Conservation (phyloP, 129 eudicot genomes). For the Chrysanthemum makinoi region DNA sequence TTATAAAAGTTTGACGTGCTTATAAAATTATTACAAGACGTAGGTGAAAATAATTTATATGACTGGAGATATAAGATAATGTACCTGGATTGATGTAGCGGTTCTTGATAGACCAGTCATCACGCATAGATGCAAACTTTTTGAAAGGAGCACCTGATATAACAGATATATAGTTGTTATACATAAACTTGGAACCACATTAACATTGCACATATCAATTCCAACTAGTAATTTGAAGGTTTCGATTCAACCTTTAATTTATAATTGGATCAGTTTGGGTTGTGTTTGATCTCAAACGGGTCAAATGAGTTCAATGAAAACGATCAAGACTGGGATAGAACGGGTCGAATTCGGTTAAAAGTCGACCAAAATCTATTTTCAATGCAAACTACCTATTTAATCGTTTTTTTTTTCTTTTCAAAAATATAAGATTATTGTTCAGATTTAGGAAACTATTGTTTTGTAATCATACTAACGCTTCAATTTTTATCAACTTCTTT, state of each 20-base stretch:
- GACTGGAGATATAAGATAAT: neutral
- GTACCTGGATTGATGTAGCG: conserved; percentile 79
- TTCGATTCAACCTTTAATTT: too few relatives aligned
- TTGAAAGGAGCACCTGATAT: conserved; percentile 86
- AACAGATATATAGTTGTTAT: neutral
- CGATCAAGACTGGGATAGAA: too few relatives aligned
- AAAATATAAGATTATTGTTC: too few relatives aligned
- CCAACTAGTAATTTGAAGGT: neutral
- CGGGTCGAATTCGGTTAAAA: too few relatives aligned
- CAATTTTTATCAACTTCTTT: too few relatives aligned
- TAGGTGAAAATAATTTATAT: neutral
- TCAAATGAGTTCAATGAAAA: too few relatives aligned
- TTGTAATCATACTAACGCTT: too few relatives aligned
- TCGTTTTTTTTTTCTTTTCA: too few relatives aligned
- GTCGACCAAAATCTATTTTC: too few relatives aligned
- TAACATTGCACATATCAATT: neutral
- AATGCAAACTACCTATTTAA: too few relatives aligned
- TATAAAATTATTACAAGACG: neutral
- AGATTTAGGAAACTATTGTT: too few relatives aligned
- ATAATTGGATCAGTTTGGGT: too few relatives aligned
- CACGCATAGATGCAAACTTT: conserved; percentile 78
- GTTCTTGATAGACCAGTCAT: conserved; percentile 79
- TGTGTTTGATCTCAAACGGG: neutral
- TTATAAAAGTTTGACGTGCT: neutral
- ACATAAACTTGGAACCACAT: neutral